phyloP scores from a whole-genome alignment of 345 rosid genomes.

The Jatropha curcas region DNA sequence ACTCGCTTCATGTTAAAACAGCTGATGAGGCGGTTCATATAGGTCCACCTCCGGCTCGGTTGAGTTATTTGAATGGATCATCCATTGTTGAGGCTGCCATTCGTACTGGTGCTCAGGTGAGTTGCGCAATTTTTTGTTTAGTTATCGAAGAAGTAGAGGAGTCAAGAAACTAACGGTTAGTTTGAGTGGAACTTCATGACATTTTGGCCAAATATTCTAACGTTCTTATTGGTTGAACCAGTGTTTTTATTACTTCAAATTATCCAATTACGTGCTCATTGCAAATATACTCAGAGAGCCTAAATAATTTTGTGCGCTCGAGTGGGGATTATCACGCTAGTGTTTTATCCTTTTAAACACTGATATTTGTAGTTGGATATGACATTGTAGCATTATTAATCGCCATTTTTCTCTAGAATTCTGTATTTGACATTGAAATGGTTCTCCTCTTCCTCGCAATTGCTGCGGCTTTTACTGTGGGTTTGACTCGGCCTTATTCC shows the following conservation, averaged over 20 bases:
- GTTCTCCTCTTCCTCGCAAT: too few relatives aligned
- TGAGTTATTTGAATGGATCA: conserved; percentile 65
- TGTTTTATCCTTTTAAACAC: not conserved
- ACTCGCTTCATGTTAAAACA: conserved; percentile 81
- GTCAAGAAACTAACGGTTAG: not conserved
- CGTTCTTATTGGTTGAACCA: not conserved
- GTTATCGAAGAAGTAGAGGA: not conserved
- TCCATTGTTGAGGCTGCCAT: conserved; percentile 72
- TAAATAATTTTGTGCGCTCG: not conserved
- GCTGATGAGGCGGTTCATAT: conserved; percentile 81
- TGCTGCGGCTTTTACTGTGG: too few relatives aligned
- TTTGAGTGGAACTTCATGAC: not conserved
- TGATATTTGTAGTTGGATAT: not conserved
- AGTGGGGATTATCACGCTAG: not conserved
- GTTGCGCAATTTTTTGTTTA: conserved; percentile 4
- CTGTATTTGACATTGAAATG: too few relatives aligned
- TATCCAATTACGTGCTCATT: not conserved
- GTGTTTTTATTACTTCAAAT: not conserved
- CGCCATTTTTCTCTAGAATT: too few relatives aligned
- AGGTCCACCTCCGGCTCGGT: conserved; percentile 84
- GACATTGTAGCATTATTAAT: not conserved
- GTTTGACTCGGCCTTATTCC: too few relatives aligned
- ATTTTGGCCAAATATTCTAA: not conserved
- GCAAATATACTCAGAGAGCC: not conserved
- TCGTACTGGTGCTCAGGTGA: conserved; percentile 81